phyloP scores from a whole-genome alignment of 306 rosid genomes.

The Clitoria ternatea region DNA sequence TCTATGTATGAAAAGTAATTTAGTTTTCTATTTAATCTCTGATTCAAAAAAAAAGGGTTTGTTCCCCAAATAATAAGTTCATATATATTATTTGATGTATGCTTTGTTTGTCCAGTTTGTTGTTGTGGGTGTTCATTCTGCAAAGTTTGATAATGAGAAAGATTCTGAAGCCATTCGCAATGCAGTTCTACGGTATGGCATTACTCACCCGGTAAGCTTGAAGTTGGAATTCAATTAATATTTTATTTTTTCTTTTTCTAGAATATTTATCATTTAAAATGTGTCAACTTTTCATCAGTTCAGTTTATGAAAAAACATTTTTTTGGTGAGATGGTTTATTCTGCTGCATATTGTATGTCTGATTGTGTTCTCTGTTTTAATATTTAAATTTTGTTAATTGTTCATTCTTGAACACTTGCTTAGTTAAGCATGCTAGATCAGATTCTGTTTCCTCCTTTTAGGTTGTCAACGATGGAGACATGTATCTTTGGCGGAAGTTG shows the following conservation, averaged over 20 bases:
- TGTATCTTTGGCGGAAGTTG: conserved; percentile 86
- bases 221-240: conserved; percentile 16
- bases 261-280: background rate
- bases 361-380: background rate
- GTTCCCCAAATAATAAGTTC: background rate
- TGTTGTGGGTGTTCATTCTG: conserved; percentile 97
- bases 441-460: conserved; percentile 25
- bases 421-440: background rate
- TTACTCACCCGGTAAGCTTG: conserved; percentile 85
- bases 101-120: conserved; percentile 52
- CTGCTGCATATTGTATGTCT: conserved; percentile 7
- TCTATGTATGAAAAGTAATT: conserved; percentile 1
- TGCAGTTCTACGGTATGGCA: conserved; percentile 88
- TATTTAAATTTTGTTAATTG: conserved; percentile 1
- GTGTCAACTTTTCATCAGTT: background rate
- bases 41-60: background rate
- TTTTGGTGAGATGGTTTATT: background rate
- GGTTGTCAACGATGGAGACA: conserved; percentile 98
- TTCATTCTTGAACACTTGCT: conserved; percentile 12
- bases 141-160: conserved; percentile 94
- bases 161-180: conserved; percentile 96
- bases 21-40: conserved; percentile 3
- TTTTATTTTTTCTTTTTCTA: background rate
- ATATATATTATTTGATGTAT: conserved; percentile 13
- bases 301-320: background rate